Conservation (phyloP, 306 rosid genomes). For the Vigna unguiculata region DNA sequence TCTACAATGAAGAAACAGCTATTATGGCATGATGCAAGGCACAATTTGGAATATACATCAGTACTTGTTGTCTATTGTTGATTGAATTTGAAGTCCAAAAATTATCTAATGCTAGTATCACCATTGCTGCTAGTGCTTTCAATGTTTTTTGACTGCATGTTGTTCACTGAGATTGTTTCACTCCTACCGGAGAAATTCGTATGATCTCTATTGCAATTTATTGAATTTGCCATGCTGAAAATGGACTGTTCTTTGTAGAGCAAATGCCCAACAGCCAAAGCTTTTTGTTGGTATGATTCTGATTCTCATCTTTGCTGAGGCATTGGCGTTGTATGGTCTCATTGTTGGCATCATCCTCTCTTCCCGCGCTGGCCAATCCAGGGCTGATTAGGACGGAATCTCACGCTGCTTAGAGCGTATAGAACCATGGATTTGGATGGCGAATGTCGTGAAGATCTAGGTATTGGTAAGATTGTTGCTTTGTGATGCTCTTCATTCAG, state of each 20-base stretch:
- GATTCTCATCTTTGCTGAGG: constrained; percentile 81
- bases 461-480: constrained; percentile 24
- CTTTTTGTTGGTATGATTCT: constrained; percentile 78
- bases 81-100: not conserved
- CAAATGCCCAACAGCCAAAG: constrained; percentile 77
- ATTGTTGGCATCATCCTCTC: constrained; percentile 84
- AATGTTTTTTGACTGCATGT: not conserved
- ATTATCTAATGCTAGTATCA: not conserved
- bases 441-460: constrained; percentile 27
- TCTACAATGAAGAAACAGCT: constrained; percentile 23
- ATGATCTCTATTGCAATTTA: not conserved
- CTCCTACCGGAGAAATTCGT: not conserved
- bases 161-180: constrained; percentile 7
- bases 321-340: constrained; percentile 78
- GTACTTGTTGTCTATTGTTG: constrained; percentile 1
- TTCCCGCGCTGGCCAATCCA: constrained; percentile 82
- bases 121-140: constrained; percentile 10
- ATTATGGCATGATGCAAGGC: constrained; percentile 12
- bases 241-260: constrained; percentile 48
- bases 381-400: constrained; percentile 60
- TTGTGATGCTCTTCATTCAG: constrained; percentile 35
- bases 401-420: constrained; percentile 7
- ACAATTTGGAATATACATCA: not conserved
- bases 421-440: constrained; percentile 29
- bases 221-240: constrained; percentile 30